Percentiles rank a stretch among this genome's conserved stretches.
phyloP scores from a whole-genome alignment of 2,329 filamentous ascomycete genomes.

The Stemphylium lycopersici region DNA sequence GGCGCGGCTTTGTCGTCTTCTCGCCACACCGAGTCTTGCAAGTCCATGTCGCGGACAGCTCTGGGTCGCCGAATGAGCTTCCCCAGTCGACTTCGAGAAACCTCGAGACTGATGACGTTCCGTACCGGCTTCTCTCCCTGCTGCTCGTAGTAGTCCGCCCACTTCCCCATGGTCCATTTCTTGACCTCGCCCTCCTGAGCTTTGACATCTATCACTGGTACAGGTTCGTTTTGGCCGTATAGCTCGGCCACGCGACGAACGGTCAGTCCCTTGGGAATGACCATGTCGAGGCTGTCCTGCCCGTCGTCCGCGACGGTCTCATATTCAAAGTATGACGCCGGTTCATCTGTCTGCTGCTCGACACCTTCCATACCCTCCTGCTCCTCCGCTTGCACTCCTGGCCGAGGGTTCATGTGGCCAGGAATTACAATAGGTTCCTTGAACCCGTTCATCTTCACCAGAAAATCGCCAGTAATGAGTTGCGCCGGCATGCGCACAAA shows the following conservation, averaged over 20 bases:
- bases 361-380: constrained; percentile 23
- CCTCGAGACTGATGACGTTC: constrained; percentile 73
- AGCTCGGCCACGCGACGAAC: constrained; percentile 68
- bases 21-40: constrained; percentile 63
- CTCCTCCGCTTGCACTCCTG: constrained; percentile 25
- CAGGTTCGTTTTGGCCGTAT: constrained; percentile 65
- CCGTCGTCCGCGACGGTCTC: constrained; percentile 62
- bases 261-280: constrained; percentile 68
- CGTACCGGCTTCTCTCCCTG: constrained; percentile 66
- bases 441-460: constrained; percentile 68
- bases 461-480: constrained; percentile 66
- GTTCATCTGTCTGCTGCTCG: constrained; percentile 21
- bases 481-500: constrained; percentile 70
- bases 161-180: constrained; percentile 69
- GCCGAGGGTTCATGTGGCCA: constrained; percentile 63
- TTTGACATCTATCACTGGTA: constrained; percentile 73
- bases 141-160: constrained; percentile 72
- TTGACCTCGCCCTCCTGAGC: constrained; percentile 70
- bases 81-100: constrained; percentile 68
- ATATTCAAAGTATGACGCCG: constrained; percentile 52
- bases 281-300: constrained; percentile 71
- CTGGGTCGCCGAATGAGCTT: constrained; percentile 67
- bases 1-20: constrained; percentile 62
- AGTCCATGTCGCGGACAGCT: constrained; percentile 68
- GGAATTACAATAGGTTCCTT: constrained; percentile 71